Evolutionary conservation across 1,284 basidiomycete genomes (phyloP), one percentile per base, ranked within the genome.

Genomic region (Fomes fomentarius): DNA sequence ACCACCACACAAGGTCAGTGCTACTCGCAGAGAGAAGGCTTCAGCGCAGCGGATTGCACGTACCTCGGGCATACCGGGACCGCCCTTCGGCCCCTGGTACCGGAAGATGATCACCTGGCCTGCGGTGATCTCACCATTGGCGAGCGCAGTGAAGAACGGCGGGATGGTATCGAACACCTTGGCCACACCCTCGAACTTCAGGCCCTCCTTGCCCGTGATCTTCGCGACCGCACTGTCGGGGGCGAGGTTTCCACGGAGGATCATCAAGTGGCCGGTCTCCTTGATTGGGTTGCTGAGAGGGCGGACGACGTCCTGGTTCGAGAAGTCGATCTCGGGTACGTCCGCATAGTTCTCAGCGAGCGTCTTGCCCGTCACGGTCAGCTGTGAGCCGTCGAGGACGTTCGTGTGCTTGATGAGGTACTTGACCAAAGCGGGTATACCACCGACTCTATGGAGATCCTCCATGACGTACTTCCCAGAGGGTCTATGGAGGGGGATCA

Each of bases 381-480:
- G 76, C 65, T 92, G 91, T 63, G 80, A 84, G 46, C 96, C 95
- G 66, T 97, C 92, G 72, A 99, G 92, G 63, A 98, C 79, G 62
- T 90, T 80, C 43, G 90, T 91, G 71, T 94, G 77, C 65, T 94
- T 91, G 60, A 96, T 79, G 43, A 98, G 83, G 74, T 98, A 98
- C 70, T 90, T 91, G 57, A 93, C 71, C 49, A 89, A 75, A 1
- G 83, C 84, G 0, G 95, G 95, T 58, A 96, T 89, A 55, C 95
- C 95, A 34, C 95, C 95, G 61, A 94, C 87, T 62, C 82, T 85
- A 79, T 98, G 93, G 30, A 99, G 80, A 69, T 98, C 95, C 75
- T 98, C 94, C 95, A 98, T 98, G 66, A 93, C 89, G 73, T 96
- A 98, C 76, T 90, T 90, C 24, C 95, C 95, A 25, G 91, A 94